Conservation (phyloP, 139 green algal genomes). For the Deuterostichococcus epilithicus region DNA sequence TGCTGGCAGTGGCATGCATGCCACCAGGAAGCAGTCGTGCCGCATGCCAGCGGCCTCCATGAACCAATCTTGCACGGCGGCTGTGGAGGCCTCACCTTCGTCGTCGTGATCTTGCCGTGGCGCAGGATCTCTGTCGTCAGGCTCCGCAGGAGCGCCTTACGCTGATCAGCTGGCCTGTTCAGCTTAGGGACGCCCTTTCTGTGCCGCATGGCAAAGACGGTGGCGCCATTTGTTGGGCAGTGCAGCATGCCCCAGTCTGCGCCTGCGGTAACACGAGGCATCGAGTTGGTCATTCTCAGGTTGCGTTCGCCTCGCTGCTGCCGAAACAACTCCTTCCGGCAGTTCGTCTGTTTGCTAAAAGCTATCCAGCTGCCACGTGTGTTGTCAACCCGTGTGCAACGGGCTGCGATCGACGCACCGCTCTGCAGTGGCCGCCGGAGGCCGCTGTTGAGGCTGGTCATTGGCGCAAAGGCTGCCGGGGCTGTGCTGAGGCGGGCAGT, state of each 20-base stretch:
- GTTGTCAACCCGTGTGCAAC: no score
- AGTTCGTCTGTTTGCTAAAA: no score
- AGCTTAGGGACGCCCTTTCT: slow-evolving; percentile 75
- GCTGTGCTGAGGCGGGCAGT: neutral
- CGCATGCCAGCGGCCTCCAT: neutral
- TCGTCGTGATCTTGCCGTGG: slow-evolving; percentile 93
- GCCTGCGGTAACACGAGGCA: neutral
- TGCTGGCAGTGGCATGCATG: neutral
- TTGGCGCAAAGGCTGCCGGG: neutral
- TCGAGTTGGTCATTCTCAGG: no score
- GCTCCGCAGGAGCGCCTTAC: slow-evolving; percentile 88
- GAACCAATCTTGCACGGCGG: neutral
- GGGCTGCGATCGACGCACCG: no score
- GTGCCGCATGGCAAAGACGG: slow-evolving; percentile 89
- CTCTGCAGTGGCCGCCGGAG: neutral
- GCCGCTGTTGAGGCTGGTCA: slow-evolving; percentile 1
- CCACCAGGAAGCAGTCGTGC: neutral
- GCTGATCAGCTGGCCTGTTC: slow-evolving; percentile 89
- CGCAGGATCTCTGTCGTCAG: slow-evolving; percentile 91
- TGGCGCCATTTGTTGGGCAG: slow-evolving; percentile 46
- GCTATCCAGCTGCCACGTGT: no score
- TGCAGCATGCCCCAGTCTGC: neutral
- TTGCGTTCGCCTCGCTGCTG: no score
- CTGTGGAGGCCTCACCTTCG: slow-evolving; percentile 56
- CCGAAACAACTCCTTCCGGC: no score